These are phyloP conservation scores for Fragilariopsis cylindrus DNA, from an alignment of 108 stramenopile genomes.

Conservation along the genomic window DNA sequence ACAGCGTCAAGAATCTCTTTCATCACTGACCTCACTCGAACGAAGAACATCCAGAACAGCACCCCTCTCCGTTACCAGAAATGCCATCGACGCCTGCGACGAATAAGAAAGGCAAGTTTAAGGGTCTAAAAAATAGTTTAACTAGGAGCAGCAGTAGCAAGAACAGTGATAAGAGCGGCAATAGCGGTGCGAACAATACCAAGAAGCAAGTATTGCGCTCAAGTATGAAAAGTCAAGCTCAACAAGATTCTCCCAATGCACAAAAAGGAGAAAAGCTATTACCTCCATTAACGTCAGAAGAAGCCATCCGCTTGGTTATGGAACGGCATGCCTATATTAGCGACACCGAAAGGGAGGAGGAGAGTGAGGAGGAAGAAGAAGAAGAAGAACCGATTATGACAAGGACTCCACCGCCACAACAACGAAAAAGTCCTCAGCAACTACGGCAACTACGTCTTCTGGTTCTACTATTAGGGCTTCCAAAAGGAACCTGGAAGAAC, in stretches of 20 bases:
- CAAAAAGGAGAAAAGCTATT: neutral
- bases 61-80: too few relatives aligned
- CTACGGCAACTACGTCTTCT: neutral
- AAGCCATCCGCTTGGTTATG: slow-evolving; percentile 16
- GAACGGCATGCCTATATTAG: neutral
- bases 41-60: too few relatives aligned
- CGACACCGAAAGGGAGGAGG: neutral
- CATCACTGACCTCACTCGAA: too few relatives aligned
- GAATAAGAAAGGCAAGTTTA: too few relatives aligned
- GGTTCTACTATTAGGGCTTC: neutral
- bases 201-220: too few relatives aligned
- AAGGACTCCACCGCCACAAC: neutral
- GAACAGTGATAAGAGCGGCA: too few relatives aligned
- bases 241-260: neutral
- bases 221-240: neutral
- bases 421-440: neutral
- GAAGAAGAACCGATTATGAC: neutral
- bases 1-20: too few relatives aligned
- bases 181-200: too few relatives aligned
- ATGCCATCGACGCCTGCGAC: too few relatives aligned
- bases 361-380: neutral
- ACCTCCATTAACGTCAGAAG: slow-evolving; percentile 11
- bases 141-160: too few relatives aligned
- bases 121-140: too few relatives aligned
- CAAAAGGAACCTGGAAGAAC: neutral